Evolutionary conservation across 2,329 filamentous ascomycete species (phyloP), one percentile per base, ranked within the genome.

Genomic region (Fusarium aywerte): DNA sequence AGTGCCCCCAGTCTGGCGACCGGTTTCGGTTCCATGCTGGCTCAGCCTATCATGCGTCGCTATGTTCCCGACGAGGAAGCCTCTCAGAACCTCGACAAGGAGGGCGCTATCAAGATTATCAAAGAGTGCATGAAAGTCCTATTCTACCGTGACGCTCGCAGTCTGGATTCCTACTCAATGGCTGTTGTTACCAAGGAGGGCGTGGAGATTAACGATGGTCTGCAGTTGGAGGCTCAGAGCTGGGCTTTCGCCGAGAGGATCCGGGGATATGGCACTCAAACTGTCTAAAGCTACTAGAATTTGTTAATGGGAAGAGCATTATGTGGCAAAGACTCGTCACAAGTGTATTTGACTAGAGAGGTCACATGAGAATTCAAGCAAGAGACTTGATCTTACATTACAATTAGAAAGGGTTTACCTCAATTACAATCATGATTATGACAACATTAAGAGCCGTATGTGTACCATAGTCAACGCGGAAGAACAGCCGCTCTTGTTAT

Each of bases 121-220:
- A 91, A 91, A 83, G 92, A 97, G 82, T 97, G 93, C 81, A 94
- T 99, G 92, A 98, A 98, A 87, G 95, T 98, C 52, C 85, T 99
- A 63, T 99, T 92, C 84, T 99, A 99, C 85, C 88, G 96, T 74
- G 96, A 99, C 81, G 96, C 96, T 42, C 89, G 96, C 79, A 96
- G 92, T 82, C 82, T 96, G 81, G 93, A 97, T 81, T 86, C 87
- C 72, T 99, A 97, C 83, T 96, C 92, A 69, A 90, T 98, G 77
- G 95, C 95, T 20, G 86, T 98, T 54, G 86, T 99, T 57, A 96
- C 92, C 56, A 91, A 93, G 81, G 92, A 93, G 47, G 93, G 92
- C n/a, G 89, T 98, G 60, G 91, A 96, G 55, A 78, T 97, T 70
- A 90, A 90, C 79, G 89, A 96, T 80, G 83, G 91, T 74, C 92